Conservation (phyloP, 441 rosid genomes). For the Jatropha multifida region DNA sequence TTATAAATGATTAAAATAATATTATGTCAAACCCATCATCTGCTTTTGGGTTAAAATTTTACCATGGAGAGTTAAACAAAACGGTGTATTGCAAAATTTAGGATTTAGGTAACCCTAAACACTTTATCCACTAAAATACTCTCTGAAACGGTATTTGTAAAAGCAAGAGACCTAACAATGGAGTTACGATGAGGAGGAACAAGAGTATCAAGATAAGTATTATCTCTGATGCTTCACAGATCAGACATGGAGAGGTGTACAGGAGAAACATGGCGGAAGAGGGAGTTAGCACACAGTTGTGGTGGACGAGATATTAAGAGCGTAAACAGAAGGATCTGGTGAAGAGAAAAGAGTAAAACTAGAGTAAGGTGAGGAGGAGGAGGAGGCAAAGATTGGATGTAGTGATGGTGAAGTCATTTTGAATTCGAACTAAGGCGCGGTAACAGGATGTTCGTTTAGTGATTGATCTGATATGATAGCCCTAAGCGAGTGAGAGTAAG, state of each 20-base stretch:
- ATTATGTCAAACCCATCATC: too few relatives aligned
- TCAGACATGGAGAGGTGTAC: slow-evolving; percentile 23
- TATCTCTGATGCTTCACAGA: slow-evolving; percentile 23
- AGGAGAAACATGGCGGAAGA: slow-evolving; percentile 40
- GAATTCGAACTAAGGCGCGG: too few relatives aligned
- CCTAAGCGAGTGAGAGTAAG: too few relatives aligned
- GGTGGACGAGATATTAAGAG: slow-evolving; percentile 39
- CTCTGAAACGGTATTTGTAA: slow-evolving; percentile 14
- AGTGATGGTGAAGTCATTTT: slow-evolving; percentile 18
- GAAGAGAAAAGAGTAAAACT: slow-evolving; percentile 42
- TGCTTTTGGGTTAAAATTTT: too few relatives aligned
- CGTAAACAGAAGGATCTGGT: slow-evolving; percentile 34
- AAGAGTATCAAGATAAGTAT: slow-evolving; percentile 30
- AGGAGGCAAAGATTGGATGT: slow-evolving; percentile 32
- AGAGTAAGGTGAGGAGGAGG: slow-evolving; percentile 37
- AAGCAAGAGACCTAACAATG: slow-evolving; percentile 12
- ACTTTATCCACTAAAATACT: slow-evolving; percentile 30
- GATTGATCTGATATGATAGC: too few relatives aligned
- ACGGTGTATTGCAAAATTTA: too few relatives aligned
- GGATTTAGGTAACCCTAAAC: too few relatives aligned
- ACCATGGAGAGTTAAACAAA: too few relatives aligned
- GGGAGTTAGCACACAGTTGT: slow-evolving; percentile 24
- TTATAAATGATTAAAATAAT: too few relatives aligned
- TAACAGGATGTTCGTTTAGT: too few relatives aligned
- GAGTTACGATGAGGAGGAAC: slow-evolving; percentile 25